Evolutionary conservation across 2,329 filamentous ascomycete genomes (phyloP), one percentile per base, ranked within the genome.

Genomic region (Talaromyces sp.): DNA sequence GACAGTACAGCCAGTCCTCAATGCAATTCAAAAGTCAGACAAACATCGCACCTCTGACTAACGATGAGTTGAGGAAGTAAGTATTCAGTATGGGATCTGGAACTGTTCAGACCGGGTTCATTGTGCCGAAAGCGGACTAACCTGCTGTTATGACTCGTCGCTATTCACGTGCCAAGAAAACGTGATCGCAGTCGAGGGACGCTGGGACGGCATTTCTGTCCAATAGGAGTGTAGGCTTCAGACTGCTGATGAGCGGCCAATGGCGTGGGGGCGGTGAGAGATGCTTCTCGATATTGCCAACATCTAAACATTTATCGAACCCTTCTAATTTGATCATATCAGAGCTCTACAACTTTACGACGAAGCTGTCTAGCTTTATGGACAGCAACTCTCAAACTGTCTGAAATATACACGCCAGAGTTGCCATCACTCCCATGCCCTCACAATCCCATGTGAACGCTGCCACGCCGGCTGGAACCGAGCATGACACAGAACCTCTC

Each of bases 401-500:
- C 11, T 37, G 19, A 37, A 54, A 37, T n/a, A 58, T 17, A 25
- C n/a, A 8, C 10, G 39, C 27, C 47, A 37, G 13, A 61, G 75
- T 75, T 74, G 62, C 75, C 57, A 63, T 72, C 54, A 70, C 72
- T 39, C 64, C 15, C 41, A 66, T 66, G 64, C 33, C 64, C 33
- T 49, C 64, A 67, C 65, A 62, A 65, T 67, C 64, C 61, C 70
- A 72, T 69, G 67, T 61, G 59, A 67, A 65, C 67, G 68, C 65
- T 69, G 71, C 69, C 66, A 68, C 54, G 68, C 70, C 67, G 67
- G 68, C 71, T 62, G 70, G 70, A 65, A 69, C 68, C 65, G 68
- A 70, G 41, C 59, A 65, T 58, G 63, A 61, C 41, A 22, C 35
- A 15, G 59, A 62, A 22, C 31, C 56, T 54, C 52, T 57, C 22